Base-by-base conservation (phyloP, 202 grass and related monocot genomes). In the Cymbopogon flexuosus region DNA sequence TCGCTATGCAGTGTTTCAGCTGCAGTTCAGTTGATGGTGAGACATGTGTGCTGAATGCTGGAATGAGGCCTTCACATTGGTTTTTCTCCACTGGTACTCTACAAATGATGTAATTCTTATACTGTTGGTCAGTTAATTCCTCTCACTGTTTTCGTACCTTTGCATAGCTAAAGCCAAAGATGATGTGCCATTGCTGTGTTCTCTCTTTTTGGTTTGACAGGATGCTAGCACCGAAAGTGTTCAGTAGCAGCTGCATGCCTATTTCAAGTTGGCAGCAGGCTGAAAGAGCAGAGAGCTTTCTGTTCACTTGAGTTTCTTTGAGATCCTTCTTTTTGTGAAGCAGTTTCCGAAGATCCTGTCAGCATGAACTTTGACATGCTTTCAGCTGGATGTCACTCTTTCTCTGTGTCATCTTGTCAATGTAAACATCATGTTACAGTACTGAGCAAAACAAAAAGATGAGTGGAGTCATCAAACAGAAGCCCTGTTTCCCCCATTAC, bases 401-500 rank as follows among this genome's bases (percentile, higher is more conserved):
- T 67, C 12, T 73, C 14, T 69, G 5, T 9, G 52, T 39, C 36
- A 80, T 80, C 80, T 74, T 75, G 13, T 82, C 41, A 14, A 63
- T 43, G 13, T 30, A 42, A 75, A 57, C 34, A 75, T n/a, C 56
- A 12, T 63, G 24, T 69, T 64, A 56, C 56, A 81, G 81, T 76
- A 34, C 56, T 29, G 3, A 24, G 52, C 14, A 63, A 70, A 80
- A 75, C 3, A 62, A 76, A 75, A 73, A 46, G 51, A 68, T 10
- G 31, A 8, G 42, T 54, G 62, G 52, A 54, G 22, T 77, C 43
- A 31, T 76, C 60, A 65, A 76, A 84, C 8, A 58, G 63, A 64
- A 46, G n/a, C 14, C 34, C 70, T 45, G 52, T 79, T 83, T 75
- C 27, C 62, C 40, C 63, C 70, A 84, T 80, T 56, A 70, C 34